phyloP scores from a whole-genome alignment of 805 yeast genomes.

The Barnettozyma vustinii region DNA sequence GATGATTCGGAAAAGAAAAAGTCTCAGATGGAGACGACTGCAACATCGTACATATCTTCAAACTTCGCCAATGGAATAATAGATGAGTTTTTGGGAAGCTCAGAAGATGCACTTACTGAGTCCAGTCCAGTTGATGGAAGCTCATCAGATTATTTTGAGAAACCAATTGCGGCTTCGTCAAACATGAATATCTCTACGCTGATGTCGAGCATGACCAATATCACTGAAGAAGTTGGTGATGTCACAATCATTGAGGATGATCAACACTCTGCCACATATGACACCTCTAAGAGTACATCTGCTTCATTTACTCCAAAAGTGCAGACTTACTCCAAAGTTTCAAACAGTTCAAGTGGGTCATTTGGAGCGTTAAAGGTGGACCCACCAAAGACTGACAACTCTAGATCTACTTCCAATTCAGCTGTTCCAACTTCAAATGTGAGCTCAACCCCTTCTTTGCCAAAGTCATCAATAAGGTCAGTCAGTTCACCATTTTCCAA shows the following conservation, averaged over 20 bases:
- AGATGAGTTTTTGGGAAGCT: slow-evolving; percentile 21
- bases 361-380: not conserved
- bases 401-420: slow-evolving; percentile 7
- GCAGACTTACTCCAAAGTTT: slow-evolving; percentile 5
- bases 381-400: not conserved
- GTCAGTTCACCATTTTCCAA: slow-evolving; percentile 22
- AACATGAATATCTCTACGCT: slow-evolving; percentile 23
- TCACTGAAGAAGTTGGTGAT: slow-evolving; percentile 22
- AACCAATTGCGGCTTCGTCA: slow-evolving; percentile 26
- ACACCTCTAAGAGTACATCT: slow-evolving; percentile 8
- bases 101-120: slow-evolving; percentile 14
- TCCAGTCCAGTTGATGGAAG: slow-evolving; percentile 6
- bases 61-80: slow-evolving; percentile 23
- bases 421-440: not conserved
- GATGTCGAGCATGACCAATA: slow-evolving; percentile 16
- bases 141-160: slow-evolving; percentile 15
- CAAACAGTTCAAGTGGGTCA: slow-evolving; percentile 9
- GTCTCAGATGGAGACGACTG: not conserved
- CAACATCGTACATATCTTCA: slow-evolving; percentile 20
- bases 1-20: not conserved
- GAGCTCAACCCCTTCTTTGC: slow-evolving; percentile 10
- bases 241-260: slow-evolving; percentile 20
- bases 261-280: slow-evolving; percentile 1
- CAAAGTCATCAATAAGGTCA: slow-evolving; percentile 19
- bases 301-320: slow-evolving; percentile 12